These are phyloP conservation scores for Talaromyces sp. DNA, from an alignment of 2,329 filamentous ascomycete genomes.

Conservation along the genomic window DNA sequence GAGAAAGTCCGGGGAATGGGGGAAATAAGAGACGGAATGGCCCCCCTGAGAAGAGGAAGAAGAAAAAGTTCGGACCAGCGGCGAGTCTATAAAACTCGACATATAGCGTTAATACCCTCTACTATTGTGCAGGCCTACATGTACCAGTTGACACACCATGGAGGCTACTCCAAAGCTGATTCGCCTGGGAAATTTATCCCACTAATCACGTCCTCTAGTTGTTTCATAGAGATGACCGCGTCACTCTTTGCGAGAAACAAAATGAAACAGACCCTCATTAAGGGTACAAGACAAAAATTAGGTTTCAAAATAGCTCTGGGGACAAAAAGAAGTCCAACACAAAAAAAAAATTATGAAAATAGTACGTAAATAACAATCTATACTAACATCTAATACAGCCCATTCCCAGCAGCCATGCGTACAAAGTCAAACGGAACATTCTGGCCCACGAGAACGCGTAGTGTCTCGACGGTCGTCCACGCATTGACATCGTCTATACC, in stretches of 20 bases:
- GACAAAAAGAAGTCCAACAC: no score
- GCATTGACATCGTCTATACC: constrained; percentile 74
- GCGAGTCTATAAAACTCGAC: background rate
- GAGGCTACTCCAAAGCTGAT: background rate
- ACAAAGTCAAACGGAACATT: constrained; percentile 89
- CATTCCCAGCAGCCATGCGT: constrained; percentile 61
- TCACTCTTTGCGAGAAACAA: background rate
- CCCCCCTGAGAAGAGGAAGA: background rate
- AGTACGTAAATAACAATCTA: background rate
- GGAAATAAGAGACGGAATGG: background rate
- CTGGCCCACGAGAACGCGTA: constrained; percentile 74
- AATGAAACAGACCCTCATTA: background rate
- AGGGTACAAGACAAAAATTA: background rate
- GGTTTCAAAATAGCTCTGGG: no score
- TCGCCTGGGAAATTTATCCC: background rate
- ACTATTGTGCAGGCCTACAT: background rate
- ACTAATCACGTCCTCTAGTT: background rate
- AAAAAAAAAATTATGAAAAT: background rate
- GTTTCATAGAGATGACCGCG: background rate
- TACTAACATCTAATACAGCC: constrained; percentile 38
- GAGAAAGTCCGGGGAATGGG: background rate
- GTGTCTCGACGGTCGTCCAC: constrained; percentile 78
- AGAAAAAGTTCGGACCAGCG: background rate
- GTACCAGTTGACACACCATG: background rate
- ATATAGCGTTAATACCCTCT: background rate